Base-by-base conservation (phyloP, 768 basidiomycete genomes). In the Leccinum aurantiacum region DNA sequence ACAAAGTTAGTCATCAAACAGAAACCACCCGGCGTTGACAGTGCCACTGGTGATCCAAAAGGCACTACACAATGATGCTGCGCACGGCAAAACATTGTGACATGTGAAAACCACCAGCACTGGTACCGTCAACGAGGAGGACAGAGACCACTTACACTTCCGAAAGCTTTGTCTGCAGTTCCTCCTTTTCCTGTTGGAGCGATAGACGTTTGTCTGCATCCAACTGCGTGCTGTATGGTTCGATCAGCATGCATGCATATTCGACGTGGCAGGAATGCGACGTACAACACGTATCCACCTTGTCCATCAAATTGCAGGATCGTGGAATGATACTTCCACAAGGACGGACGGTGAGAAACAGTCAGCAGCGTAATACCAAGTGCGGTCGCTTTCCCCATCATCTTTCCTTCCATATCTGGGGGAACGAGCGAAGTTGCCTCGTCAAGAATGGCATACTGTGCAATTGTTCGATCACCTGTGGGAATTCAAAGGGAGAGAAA, bases 381-480 rank as follows among this genome's bases (percentile, higher is more conserved):
- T 54, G 81, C 78, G 0, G 91, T 90, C 2, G 95, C 95, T 66
- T 91, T 84, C 69, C 93, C 91, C 87, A 96, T 98, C 93, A 98
- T 95, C 75, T 82, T 78, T 54, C 90, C 93, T 76, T 98, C 96
- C 73, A 95, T 88, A 55, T 95, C 93, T 5, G 89, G 83, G 3
- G 95, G 95, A 8, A 99, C 95, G 4, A 95, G 87, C 17, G 91
- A 93, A 4, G 96, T 98, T 56, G 95, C 95, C 71, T 99, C 96
- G 67, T 99, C 96, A 52, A 98, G 79, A 59, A 98, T 94, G 11
- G 95, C 96, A 66, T 96, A 98, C 93, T 95, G 66, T 15, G 24
- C 29, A 60, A n/a, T 44, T 29, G 29, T 33, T 59, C 47, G 57
- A 58, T 38, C 58, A 55, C 41, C 41, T 31, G 41, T 25, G 49